Evolutionary conservation across 768 basidiomycete species (phyloP), one percentile per base, ranked within the genome.

Genomic region (Auricularia sp.): DNA sequence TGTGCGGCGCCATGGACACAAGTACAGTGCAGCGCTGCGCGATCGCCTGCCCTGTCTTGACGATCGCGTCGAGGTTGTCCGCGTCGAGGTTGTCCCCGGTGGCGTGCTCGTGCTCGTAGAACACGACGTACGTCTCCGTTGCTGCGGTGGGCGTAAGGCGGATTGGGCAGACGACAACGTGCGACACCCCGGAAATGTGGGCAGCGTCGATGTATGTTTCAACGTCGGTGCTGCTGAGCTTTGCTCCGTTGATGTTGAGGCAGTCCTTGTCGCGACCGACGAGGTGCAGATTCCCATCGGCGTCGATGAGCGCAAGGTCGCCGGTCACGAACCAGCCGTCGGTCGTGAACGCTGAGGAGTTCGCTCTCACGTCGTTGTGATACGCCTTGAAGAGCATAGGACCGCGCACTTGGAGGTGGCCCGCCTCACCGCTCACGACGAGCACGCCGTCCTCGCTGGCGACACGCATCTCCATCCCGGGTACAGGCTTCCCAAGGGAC

Each of bases 291-390:
- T 80, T 88, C 0, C 91, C 93, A 0, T 91, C 84, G 2, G 73
- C 65, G 66, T 91, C 88, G 12, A 83, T 75, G n/a, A 80, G 72
- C 1, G 83, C 88, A 61, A 95, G 82, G 72, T 95, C 93, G 1
- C 93, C 91, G 0, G 93, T 94, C 79, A 88, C 91, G 77, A 93
- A 87, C 91, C 91, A 97, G 3, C 84, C 81, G 61, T 91, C 87
- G 0, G 74, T 73, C 0, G 87, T 90, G 67, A 95, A 87, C 6
- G 86, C 74, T 14, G 84, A 80, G 21, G 77, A 74, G 1, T 91
- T 95, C 3, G 92, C 91, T 35, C 77, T 75, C 3, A 77, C 75
- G 66, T 94, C 91, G 68, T 85, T 86, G 67, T 88, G 74, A 70
- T 94, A 94, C 10, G 91, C 90, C 85, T 44, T 64, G 47, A 44